Evolutionary conservation across 164 flowering plant species (phyloP).

Genomic region (Magnolia officinalis): DNA sequence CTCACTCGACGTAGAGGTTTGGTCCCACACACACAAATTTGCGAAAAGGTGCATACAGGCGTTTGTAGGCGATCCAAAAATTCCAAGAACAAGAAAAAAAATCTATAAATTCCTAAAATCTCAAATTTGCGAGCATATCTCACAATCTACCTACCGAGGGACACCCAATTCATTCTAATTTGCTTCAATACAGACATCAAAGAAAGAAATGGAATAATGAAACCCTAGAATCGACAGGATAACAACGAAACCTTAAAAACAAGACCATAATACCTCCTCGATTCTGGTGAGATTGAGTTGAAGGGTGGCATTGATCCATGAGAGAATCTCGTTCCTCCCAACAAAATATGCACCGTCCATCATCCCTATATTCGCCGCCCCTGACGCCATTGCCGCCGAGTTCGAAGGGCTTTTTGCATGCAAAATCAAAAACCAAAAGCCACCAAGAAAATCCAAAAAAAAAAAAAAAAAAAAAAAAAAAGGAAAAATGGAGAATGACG

Average conservation of each 20-base stretch:
- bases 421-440: background rate
- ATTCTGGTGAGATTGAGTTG: slow-evolving; percentile 75
- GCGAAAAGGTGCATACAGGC: background rate
- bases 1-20: background rate
- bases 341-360: slow-evolving; percentile 94
- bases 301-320: slow-evolving; percentile 82
- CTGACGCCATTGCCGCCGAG: slow-evolving; percentile 21
- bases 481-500: background rate
- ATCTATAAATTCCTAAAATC: background rate
- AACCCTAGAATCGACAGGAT: background rate
- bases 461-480: background rate
- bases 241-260: background rate
- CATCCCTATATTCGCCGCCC: slow-evolving; percentile 77
- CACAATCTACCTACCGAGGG: background rate
- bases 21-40: background rate
- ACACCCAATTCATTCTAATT: background rate
- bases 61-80: background rate
- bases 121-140: background rate
- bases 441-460: background rate
- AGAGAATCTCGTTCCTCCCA: slow-evolving; percentile 76
- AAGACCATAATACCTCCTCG: slow-evolving; percentile 51
- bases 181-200: background rate
- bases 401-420: background rate
- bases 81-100: background rate
- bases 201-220: background rate